phyloP scores from a whole-genome alignment of 1,284 basidiomycete species.

The Irpex rosettiformis region DNA sequence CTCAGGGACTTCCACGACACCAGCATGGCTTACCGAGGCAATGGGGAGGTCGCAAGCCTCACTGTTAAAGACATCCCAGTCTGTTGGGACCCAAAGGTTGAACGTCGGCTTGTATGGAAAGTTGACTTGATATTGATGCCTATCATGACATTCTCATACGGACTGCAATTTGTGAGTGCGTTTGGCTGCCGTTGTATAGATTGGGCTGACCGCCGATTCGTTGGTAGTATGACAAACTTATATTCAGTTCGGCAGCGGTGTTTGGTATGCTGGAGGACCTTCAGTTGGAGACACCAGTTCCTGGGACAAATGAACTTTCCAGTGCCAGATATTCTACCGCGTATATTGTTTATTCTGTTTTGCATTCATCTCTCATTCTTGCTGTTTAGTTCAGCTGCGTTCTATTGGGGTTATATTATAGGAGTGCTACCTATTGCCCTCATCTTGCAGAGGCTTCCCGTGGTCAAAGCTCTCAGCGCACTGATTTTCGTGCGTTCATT shows the following conservation, averaged over 20 bases:
- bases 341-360: neutral
- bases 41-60: neutral
- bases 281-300: conserved; percentile 8
- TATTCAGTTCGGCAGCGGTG: conserved; percentile 14
- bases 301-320: conserved; percentile 5
- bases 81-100: conserved; percentile 8
- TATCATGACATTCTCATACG: conserved; percentile 14
- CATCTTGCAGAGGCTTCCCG: conserved; percentile 10
- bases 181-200: neutral
- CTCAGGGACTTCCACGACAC: neutral
- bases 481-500: conserved; percentile 11
- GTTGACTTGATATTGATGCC: conserved; percentile 14
- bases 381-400: conserved; percentile 7
- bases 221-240: conserved; percentile 15
- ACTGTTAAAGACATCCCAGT: neutral
- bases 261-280: conserved; percentile 12
- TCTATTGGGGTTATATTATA: conserved; percentile 15
- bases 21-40: neutral
- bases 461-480: conserved; percentile 10
- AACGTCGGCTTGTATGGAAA: conserved; percentile 14
- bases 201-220: neutral
- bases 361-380: neutral
- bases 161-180: conserved; percentile 13
- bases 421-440: conserved; percentile 14
- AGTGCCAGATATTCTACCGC: conserved; percentile 12